Evolutionary conservation across 2,329 filamentous ascomycete species (phyloP), one percentile per base, ranked within the genome.

Genomic region (Fusarium sp.): DNA sequence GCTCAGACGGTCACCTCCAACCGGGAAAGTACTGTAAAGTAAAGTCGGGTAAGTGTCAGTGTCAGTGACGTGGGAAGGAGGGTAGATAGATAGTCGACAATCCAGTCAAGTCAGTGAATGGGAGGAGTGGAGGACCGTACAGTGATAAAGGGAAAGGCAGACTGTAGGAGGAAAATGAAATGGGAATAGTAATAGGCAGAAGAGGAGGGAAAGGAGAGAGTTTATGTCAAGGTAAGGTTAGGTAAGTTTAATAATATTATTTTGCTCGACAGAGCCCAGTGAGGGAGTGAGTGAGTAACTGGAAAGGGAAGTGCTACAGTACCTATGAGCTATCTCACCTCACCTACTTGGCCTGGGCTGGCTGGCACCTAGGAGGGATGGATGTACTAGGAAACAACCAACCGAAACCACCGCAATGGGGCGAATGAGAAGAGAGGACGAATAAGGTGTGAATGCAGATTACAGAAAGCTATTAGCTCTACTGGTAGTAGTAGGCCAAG

Each of bases 381-480:
- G 64, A 56, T 44, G 60, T 70, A 62, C 71, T 74, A 73, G 73
- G 56, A 57, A 56, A 73, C 67, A 57, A 52, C 71, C 71, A 74
- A 72, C 71, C 71, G 58, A 73, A 72, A 73, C 62, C 46, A 64
- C 33, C 59, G 37, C 42, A 37, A 59, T 44, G 71, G 70, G 67
- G 54, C 71, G 62, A 59, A 73, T 68, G 37, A 74, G 60, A 73
- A 58, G 54, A 58, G 59, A 74, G 62, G 52, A 53, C 33, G 71
- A 73, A 71, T 73, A 60, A 54, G 63, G 62, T 69, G 64, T 62
- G 52, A 66, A 72, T 60, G 63, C 64, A 67, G 58, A 77, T 53
- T 71, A 63, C 61, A 61, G 60, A 72, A 72, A 64, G 32, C 60
- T 50, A 64, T 67, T 57, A 52, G 52, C 35, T 54, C 35, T 54